Conservation (phyloP, 2,329 filamentous ascomycete genomes). For the Verticillium longisporum region DNA sequence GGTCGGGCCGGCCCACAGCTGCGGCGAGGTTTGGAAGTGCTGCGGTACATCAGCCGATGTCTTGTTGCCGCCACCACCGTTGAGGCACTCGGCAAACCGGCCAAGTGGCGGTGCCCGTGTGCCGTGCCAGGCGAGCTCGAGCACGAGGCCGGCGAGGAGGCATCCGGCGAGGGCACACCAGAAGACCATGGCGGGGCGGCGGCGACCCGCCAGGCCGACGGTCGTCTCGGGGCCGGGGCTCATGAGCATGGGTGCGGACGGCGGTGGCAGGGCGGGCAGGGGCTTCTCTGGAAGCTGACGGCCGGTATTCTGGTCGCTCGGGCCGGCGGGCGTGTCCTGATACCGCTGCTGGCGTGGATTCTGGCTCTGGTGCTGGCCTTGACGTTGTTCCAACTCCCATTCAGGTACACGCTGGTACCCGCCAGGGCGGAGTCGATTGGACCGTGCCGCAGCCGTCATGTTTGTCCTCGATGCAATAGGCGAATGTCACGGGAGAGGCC, state of each 20-base stretch:
- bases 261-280: slow-evolving; percentile 8
- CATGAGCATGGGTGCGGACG: slow-evolving; percentile 3
- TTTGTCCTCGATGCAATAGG: neutral
- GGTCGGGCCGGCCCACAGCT: slow-evolving; percentile 58
- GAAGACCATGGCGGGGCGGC: slow-evolving; percentile 12
- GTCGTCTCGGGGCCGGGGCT: neutral
- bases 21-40: slow-evolving; percentile 56
- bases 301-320: neutral
- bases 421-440: neutral
- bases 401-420: neutral
- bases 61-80: slow-evolving; percentile 12
- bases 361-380: neutral
- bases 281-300: slow-evolving; percentile 8
- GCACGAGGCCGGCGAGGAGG: slow-evolving; percentile 27
- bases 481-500: neutral
- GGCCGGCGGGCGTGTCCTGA: neutral
- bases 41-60: slow-evolving; percentile 41
- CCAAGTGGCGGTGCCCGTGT: slow-evolving; percentile 5
- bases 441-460: neutral
- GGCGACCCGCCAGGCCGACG: slow-evolving; percentile 3
- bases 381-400: neutral
- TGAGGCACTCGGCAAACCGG: slow-evolving; percentile 14
- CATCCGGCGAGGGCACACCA: slow-evolving; percentile 21
- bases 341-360: neutral
- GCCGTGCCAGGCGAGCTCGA: slow-evolving; percentile 20